Percentiles rank a stretch among this genome's conserved stretches.
Conservation (phyloP, 2,329 filamentous ascomycete species). For the Ceratocystis harringtonii region DNA sequence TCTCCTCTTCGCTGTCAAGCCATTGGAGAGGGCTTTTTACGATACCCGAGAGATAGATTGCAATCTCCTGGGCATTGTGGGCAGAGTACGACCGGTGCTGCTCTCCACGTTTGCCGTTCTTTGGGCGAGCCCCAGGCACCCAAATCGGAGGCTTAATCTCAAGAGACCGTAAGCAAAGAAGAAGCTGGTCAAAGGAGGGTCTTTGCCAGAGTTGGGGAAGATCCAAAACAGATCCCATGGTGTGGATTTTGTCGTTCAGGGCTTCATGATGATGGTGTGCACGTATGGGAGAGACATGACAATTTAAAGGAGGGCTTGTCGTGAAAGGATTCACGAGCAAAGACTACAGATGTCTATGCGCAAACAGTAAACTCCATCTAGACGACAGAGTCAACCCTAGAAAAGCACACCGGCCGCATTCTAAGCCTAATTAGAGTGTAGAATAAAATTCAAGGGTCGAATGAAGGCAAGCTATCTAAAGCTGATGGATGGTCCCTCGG, state of each 20-base stretch:
- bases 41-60: conserved; percentile 53
- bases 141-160: conserved; percentile 53
- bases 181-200: conserved; percentile 49
- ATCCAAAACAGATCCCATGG: conserved; percentile 29
- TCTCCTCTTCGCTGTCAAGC: conserved; percentile 50
- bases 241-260: not conserved
- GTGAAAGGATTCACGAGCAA: no score
- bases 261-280: not conserved
- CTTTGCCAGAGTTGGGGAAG: conserved; percentile 72
- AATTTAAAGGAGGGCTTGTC: no score
- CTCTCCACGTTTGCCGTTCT: conserved; percentile 29
- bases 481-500: no score
- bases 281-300: not conserved
- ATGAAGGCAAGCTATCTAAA: no score
- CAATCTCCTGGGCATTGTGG: conserved; percentile 36
- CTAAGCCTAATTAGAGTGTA: no score
- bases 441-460: no score
- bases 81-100: conserved; percentile 29
- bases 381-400: no score
- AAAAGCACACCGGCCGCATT: no score
- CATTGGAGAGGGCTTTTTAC: conserved; percentile 52
- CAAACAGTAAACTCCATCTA: no score
- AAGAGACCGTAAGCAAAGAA: conserved; percentile 51
- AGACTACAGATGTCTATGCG: no score
- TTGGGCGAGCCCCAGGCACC: conserved; percentile 34